A percentile compares a stretch with the other conserved stretches of the same genome.
Conservation (phyloP, 306 rosid genomes). For the Rubus parviflorus region DNA sequence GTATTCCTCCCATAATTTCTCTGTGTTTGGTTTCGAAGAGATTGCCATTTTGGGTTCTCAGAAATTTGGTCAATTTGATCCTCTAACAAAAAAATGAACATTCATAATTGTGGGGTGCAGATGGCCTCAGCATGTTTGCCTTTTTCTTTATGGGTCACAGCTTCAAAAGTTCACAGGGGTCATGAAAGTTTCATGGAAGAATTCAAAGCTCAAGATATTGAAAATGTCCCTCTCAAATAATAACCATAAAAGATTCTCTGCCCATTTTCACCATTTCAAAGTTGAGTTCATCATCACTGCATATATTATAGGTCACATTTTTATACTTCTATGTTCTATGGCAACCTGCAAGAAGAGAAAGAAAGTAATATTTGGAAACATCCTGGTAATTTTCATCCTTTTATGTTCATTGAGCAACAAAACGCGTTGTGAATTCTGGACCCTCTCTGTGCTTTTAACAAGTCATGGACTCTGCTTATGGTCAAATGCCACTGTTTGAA, state of each 20-base stretch:
- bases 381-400: not conserved
- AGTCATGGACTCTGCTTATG: not conserved
- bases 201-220: conserved; percentile 39
- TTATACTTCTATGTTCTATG: not conserved
- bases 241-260: conserved; percentile 40
- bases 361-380: not conserved
- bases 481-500: not conserved
- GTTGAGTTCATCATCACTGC: conserved; percentile 4
- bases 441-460: not conserved
- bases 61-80: conserved; percentile 22
- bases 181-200: conserved; percentile 62
- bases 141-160: conserved; percentile 21
- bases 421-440: not conserved
- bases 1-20: not conserved
- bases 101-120: not conserved
- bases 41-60: conserved; percentile 34
- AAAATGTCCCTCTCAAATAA: conserved; percentile 43
- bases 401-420: not conserved
- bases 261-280: conserved; percentile 3
- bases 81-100: not conserved
- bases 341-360: not conserved
- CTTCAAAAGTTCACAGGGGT: conserved; percentile 28
- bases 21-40: conserved; percentile 8
- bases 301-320: not conserved
- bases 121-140: conserved; percentile 42